Base-by-base conservation (phyloP, 2,329 filamentous ascomycete genomes). In the Penicillium sp. region DNA sequence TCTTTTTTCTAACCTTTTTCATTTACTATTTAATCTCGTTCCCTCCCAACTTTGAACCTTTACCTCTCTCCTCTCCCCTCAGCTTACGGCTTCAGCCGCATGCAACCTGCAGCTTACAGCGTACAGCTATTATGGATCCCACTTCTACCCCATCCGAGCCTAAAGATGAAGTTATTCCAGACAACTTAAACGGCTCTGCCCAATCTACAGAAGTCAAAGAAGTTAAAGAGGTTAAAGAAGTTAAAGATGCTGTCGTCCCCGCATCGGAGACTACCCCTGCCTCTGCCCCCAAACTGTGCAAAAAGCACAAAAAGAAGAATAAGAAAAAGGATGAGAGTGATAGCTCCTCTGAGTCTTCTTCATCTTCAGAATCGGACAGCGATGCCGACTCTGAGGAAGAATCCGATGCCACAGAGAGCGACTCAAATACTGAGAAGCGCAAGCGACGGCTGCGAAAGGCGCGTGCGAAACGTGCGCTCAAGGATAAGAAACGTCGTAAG, bases 401-500 rank as follows among this genome's bases (percentile, higher is more conserved):
- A 28, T 45, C 49, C 30, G 48, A 35, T 30, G 58, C 58, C 2
- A 42, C 47, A 11, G 44, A 56, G n/a, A 64, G 52, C 40, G 67
- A 68, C 25, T 66, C 67, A 5, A 62, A 64, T 36, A 53, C 58
- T 4, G 67, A 67, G 12, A 57, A 60, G 17, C 66, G 67, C 61
- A 68, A 53, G 58, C 69, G 74, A 48, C 64, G 76, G 50, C 64
- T 68, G 58, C 62, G 64, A 52, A 78, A 76, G 59, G 60, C 65
- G 4, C 77, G 71, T 40, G 49, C 66, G 6, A 74, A 67, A 36
- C 71, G 72, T 53, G 56, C 62, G 1, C 56, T 63, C 31, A 73
- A 69, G 41, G 61, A 67, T 26, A 58, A 60, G 25, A 64, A 60
- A 31, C 58, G 61, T 19, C 53, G 55, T 10, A 65, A 62, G 48